Evolutionary conservation across 768 basidiomycete genomes (phyloP), one percentile per base, ranked within the genome.

Genomic region (Boletus edulis): DNA sequence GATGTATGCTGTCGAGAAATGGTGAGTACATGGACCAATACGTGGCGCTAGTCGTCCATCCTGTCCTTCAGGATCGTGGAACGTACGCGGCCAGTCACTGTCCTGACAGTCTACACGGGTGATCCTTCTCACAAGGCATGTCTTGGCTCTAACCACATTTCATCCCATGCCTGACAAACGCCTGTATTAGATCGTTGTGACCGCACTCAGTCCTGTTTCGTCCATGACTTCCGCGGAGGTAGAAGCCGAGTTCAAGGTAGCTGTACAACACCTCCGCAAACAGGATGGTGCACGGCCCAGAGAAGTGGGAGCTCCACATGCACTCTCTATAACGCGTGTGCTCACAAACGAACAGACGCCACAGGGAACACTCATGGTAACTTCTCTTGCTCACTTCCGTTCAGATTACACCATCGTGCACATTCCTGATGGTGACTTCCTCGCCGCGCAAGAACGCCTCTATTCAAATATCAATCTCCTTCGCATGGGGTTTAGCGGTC

Each of bases 1-100:
- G 72, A 77, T 93, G 52, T 94, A 92, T 66, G 91, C 89, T 0
- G 91, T 94, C 10, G 87, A 93, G 75, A 88, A 88, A 69, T 93
- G 91, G 89, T 84, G 58, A 64, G 54, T 72, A n/a, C 51, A 12
- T 15, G 18, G 49, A n/a, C 24, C n/a, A n/a, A 13, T 51, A 32
- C 18, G 3, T 45, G n/a, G 17, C 3, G n/a, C 31, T 46, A 9
- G 29, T 31, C 47, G 39, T 52, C 31, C 51, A 42, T 54, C 46
- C 24, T 4, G 29, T 38, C 31, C 34, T 14, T 12, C 57, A 87
- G 85, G 87, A 78, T 92, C 54, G 83, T 87, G 9, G 83, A 87
- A 50, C 79, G 87, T 54, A 78, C 78, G 59, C 77, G 83, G 15
- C 78, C 80, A 3, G 74, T 86, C 55, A 77, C 81, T 5, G 78